phyloP scores from a whole-genome alignment of 1,139 yeast species.

The Yamadazyma dendronema region DNA sequence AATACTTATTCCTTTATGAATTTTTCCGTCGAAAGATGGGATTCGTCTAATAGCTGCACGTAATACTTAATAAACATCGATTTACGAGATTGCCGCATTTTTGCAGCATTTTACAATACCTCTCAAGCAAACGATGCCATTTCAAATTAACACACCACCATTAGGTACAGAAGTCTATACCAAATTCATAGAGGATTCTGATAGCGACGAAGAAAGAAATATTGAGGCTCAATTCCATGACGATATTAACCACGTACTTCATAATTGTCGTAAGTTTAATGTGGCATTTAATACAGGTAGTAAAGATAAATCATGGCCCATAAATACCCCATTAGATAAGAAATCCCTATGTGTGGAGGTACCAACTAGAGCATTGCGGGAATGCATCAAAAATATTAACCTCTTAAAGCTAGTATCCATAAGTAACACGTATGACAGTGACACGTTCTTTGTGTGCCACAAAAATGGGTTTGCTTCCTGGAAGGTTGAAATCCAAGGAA shows the following conservation, averaged over 20 bases:
- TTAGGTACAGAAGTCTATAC: too few relatives aligned
- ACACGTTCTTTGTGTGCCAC: constrained; percentile 1
- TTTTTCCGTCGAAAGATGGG: constrained; percentile 5
- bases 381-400: background rate
- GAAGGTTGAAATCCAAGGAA: constrained; percentile 5
- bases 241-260: background rate
- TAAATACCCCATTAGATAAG: too few relatives aligned
- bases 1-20: constrained; percentile 50
- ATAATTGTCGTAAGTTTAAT: background rate
- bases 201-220: too few relatives aligned
- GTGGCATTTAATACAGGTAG: background rate
- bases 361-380: background rate
- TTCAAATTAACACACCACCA: too few relatives aligned
- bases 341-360: too few relatives aligned
- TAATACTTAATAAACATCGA: background rate
- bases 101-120: constrained; percentile 2
- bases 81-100: background rate
- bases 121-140: background rate
- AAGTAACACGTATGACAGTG: background rate
- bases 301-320: too few relatives aligned
- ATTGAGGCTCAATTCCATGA: background rate
- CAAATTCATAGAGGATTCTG: too few relatives aligned
- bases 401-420: background rate
- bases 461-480: constrained; percentile 6
- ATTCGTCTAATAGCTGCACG: background rate